Base-by-base conservation (phyloP, 2,329 filamentous ascomycete genomes). In the Chalaropsis ovoidea region DNA sequence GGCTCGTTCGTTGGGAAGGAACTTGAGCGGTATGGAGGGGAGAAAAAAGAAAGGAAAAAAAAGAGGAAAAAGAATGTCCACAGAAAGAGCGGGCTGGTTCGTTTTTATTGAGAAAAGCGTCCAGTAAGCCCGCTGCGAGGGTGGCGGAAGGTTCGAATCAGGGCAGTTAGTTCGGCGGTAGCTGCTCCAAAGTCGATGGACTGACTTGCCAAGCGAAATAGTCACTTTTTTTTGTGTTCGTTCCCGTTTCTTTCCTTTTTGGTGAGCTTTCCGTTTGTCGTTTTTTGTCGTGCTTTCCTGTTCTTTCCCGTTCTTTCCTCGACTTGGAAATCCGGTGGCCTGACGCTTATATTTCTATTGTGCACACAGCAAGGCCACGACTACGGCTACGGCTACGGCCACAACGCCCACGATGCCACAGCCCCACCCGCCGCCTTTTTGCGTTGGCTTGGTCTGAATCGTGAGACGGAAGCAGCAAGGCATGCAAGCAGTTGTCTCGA, bases 391-490 rank as follows among this genome's bases (percentile, higher is more conserved):
- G 35, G 8, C 35, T 7, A 39, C 35, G 1, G 8, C 8, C 8
- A 39, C 35, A 1, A 10, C 35, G 35, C 35, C 35, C 8, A 39
- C 31, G 31, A 35, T 35, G 31, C 3, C 31, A 35, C 7, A 3
- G 31, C 7, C 31, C 3, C 31, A 3, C 3, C 31, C 31, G 31
- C 31, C 7, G 31, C 31, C 31, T 35, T 35, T 39, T 39, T 39
- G 35, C 35, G 35, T 7, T 39, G 35, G 4, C 35, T 39, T 39
- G 4, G 35, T 58, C n/a, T 58, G 27, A 58, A 58, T 39, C 27
- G 54, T n/a, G n/a, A 19, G 54, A 58, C 54, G 54, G 31, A 58
- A 58, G 54, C 54, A 58, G 54, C 54, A 58, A 39, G 54, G 54
- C 31, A 58, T 58, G 54, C 54, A 58, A 35, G 54, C 27, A 35